Conservation (phyloP, 768 basidiomycete genomes). For the Mycena galopus region DNA sequence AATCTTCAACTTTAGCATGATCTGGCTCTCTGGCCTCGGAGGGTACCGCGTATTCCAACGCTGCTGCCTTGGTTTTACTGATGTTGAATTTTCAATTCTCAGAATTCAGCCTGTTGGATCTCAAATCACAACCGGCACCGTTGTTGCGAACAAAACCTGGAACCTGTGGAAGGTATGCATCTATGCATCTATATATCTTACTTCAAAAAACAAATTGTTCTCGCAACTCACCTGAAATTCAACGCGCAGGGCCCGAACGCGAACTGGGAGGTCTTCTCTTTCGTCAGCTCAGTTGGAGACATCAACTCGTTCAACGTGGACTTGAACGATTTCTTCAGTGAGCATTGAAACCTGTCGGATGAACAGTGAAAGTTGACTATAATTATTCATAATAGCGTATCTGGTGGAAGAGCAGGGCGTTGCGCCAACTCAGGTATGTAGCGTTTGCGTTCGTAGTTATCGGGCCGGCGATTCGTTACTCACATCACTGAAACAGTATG, state of each 20-base stretch:
- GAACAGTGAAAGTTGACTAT: background rate
- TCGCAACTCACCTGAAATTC: slow-evolving; percentile 53
- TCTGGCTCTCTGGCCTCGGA: slow-evolving; percentile 70
- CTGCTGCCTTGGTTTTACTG: background rate
- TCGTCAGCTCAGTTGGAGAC: slow-evolving; percentile 62
- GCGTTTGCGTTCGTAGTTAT: background rate
- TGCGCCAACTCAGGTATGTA: slow-evolving; percentile 60
- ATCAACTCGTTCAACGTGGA: slow-evolving; percentile 66
- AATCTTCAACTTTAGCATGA: slow-evolving; percentile 60
- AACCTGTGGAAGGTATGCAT: slow-evolving; percentile 68
- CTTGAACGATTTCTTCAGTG: slow-evolving; percentile 69
- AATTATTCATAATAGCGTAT: slow-evolving; percentile 51
- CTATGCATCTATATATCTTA: slow-evolving; percentile 61
- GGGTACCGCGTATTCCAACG: slow-evolving; percentile 51
- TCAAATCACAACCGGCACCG: slow-evolving; percentile 55
- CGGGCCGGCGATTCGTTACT: background rate
- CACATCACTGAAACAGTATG: slow-evolving; percentile 48
- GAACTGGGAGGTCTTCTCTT: slow-evolving; percentile 70
- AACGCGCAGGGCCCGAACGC: slow-evolving; percentile 66
- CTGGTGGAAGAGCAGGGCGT: slow-evolving; percentile 61
- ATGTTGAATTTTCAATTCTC: background rate
- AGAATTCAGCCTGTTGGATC: slow-evolving; percentile 72
- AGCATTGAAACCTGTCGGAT: slow-evolving; percentile 29
- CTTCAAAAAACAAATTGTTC: slow-evolving; percentile 56
- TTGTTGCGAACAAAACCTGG: slow-evolving; percentile 66